Base-by-base conservation (phyloP, 768 basidiomycete species). In the Lactifluus volemus region DNA sequence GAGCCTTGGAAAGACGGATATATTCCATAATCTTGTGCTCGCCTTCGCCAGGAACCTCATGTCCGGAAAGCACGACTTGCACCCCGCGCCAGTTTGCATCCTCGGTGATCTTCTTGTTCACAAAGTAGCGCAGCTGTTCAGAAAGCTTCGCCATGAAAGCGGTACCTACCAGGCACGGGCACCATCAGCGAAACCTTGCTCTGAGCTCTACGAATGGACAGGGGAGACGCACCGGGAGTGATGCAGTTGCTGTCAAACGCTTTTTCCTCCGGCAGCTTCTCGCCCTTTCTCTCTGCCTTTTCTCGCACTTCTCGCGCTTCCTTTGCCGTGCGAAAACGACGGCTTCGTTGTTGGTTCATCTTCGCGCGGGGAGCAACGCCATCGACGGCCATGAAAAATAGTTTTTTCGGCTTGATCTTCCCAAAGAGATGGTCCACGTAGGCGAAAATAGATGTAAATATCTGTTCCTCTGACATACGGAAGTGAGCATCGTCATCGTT, bases 21-120 rank as follows among this genome's bases (percentile, higher is more conserved):
- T 95, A 99, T 72, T 98, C 97, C 90, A 98, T 98, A 67, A 99
- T 95, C 79, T 99, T 99, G 82, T 99, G 97, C 71, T 99, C 97
- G 61, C 97, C 97, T 74, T 99, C 97, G 66, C 97, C 97, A 0
- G 97, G 97, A 3, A 98, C 95, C 68, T 99, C 96, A 72, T 98
- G 94, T 11, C 97, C 97, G 32, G 92, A 96, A 41, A 99, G 78
- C 42, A 99, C 90, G 21, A 98, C 93, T 69, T 93, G 80, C 45
- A 98, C 84, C 58, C 87, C 82, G 61, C 91, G 79, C 97, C 97
- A 99, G 71, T 94, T 87, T 2, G 97, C 83, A 73, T 99, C 97
- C 71, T 99, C 97, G 0, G 86, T 84, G 36, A 98, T 96, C 80
- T 98, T 96, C 82, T 98, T 98, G 74, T 93, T 93, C 65, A 99